Evolutionary conservation across 352 stramenopile species (phyloP).

Genomic region (Phytophthora sp.): DNA sequence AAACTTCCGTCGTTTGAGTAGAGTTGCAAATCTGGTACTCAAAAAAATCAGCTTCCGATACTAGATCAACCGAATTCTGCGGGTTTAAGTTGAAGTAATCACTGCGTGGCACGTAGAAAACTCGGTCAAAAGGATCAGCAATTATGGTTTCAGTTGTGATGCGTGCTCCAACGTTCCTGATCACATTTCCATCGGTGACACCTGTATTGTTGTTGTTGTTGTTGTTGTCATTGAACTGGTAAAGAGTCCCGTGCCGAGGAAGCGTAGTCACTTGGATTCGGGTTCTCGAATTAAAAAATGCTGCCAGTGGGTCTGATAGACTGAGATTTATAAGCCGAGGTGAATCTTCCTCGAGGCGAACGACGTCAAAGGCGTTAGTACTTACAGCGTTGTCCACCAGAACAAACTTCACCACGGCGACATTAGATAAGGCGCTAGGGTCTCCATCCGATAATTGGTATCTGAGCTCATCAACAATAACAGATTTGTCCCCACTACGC

Average conservation of each 20-base stretch:
- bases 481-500: not conserved
- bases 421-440: conserved; percentile 26
- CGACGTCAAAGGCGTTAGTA: conserved; percentile 7
- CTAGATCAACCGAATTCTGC: not conserved
- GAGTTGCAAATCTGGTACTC: conserved; percentile 39
- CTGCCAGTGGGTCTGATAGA: conserved; percentile 47
- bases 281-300: conserved; percentile 34
- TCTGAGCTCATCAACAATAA: conserved; percentile 47
- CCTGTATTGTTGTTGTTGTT: not conserved
- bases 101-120: conserved; percentile 54
- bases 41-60: conserved; percentile 33
- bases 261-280: conserved; percentile 42
- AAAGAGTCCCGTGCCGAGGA: conserved; percentile 54
- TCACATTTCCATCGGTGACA: not conserved
- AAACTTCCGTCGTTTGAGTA: conserved; percentile 2
- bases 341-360: conserved; percentile 67
- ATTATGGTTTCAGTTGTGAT: conserved; percentile 23
- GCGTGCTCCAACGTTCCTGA: conserved; percentile 19
- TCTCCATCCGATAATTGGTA: conserved; percentile 62
- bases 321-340: conserved; percentile 37
- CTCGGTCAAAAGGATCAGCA: conserved; percentile 27
- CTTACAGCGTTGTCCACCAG: conserved; percentile 6
- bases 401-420: conserved; percentile 40
- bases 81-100: conserved; percentile 61
- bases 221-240: conserved; percentile 43